Evolutionary conservation across 1,284 basidiomycete species (phyloP).

Genomic region (Neotropicomus parvogracilis): DNA sequence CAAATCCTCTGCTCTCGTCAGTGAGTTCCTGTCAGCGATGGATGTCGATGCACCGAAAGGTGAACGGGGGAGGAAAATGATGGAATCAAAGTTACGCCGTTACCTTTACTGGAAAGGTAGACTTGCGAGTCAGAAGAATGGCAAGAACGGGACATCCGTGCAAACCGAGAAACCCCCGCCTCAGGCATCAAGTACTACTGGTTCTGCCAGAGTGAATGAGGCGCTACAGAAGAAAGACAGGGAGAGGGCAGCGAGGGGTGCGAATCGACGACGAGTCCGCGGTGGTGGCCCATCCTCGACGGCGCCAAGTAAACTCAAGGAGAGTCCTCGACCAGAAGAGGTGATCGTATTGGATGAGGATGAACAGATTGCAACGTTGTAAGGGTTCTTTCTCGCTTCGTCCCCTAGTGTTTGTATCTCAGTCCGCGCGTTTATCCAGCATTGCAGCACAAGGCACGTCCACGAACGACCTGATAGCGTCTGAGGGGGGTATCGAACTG

Average conservation of each 20-base stretch:
- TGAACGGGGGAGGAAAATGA: constrained; percentile 67
- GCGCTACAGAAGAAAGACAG: constrained; percentile 75
- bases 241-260: constrained; percentile 50
- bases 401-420: background rate
- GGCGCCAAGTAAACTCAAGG: constrained; percentile 11
- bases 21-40: constrained; percentile 74
- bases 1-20: constrained; percentile 69
- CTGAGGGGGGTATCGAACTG: constrained; percentile 34
- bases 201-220: constrained; percentile 45
- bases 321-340: constrained; percentile 31
- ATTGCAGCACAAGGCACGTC: constrained; percentile 17
- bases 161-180: constrained; percentile 8
- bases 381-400: background rate
- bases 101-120: constrained; percentile 84
- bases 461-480: constrained; percentile 14
- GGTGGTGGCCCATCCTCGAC: constrained; percentile 53
- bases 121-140: constrained; percentile 33
- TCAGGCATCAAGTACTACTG: constrained; percentile 3
- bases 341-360: constrained; percentile 49
- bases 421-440: constrained; percentile 10
- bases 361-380: constrained; percentile 34
- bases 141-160: constrained; percentile 3
- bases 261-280: constrained; percentile 57
- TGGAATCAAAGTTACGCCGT: constrained; percentile 66
- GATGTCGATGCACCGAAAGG: constrained; percentile 54